Conservation (phyloP, 495 filamentous ascomycete species). For the Trichoderma asperelloides region DNA sequence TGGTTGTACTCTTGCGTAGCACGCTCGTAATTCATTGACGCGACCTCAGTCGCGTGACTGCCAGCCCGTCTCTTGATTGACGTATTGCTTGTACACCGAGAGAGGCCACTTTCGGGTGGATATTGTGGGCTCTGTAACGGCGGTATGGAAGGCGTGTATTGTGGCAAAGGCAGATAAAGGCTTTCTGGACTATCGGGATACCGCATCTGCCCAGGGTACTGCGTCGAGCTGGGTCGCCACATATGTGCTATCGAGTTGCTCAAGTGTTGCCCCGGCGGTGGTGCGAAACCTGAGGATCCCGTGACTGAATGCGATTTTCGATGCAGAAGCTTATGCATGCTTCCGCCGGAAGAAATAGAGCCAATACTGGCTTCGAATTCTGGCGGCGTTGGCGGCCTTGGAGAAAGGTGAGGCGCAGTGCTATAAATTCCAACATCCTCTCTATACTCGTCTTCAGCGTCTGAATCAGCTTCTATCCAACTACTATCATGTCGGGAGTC, state of each 20-base stretch:
- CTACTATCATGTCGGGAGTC: conserved; percentile 13
- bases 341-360: not conserved
- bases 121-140: not conserved
- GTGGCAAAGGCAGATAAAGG: not conserved
- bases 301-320: not conserved
- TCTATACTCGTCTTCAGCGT: not conserved
- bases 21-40: not conserved
- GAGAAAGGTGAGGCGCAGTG: not conserved
- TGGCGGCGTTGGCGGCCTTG: conserved; percentile 8
- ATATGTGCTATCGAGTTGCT: not conserved
- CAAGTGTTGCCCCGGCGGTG: conserved; percentile 1
- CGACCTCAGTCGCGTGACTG: not conserved
- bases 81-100: not conserved
- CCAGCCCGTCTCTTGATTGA: not conserved
- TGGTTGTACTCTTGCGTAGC: not conserved
- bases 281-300: not conserved
- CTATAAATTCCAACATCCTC: not conserved
- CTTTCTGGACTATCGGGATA: conserved; percentile 3
- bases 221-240: not conserved
- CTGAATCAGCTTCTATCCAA: conserved; percentile 29
- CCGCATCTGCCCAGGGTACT: not conserved
- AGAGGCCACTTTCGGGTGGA: not conserved
- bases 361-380: not conserved
- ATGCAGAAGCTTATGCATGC: not conserved
- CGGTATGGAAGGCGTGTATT: not conserved